phyloP scores from a whole-genome alignment of 352 stramenopile genomes.

The Globisporangium rhizosaccharum region DNA sequence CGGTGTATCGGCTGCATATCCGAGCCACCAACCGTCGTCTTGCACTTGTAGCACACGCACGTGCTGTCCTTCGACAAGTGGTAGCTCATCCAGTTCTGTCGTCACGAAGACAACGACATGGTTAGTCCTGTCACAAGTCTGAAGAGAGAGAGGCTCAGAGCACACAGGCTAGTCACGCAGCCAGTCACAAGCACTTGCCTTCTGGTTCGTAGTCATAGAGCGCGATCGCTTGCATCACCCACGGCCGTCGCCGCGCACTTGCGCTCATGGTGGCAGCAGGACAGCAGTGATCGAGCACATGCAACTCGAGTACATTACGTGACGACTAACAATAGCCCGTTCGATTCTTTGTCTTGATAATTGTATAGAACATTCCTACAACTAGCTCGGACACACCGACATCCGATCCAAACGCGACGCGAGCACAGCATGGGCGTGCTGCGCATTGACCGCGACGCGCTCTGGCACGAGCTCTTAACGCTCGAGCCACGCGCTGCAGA shows the following conservation, averaged over 20 bases:
- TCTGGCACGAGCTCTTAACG: constrained; percentile 67
- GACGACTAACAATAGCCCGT: neutral
- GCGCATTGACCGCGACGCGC: constrained; percentile 50
- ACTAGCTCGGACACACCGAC: too few species aligned
- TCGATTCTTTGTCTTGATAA: too few species aligned
- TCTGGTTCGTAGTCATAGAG: constrained; percentile 67
- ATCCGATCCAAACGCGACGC: neutral
- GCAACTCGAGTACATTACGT: too few species aligned
- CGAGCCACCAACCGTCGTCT: constrained; percentile 61
- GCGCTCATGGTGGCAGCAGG: too few species aligned
- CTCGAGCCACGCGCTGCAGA: constrained; percentile 32
- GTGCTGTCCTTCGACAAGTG: constrained; percentile 35
- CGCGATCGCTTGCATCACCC: constrained; percentile 37
- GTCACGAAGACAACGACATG: neutral
- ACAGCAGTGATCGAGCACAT: too few species aligned
- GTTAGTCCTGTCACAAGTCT: too few species aligned
- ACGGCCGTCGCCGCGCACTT: constrained; percentile 3
- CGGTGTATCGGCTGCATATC: constrained; percentile 26
- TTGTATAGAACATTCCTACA: too few species aligned
- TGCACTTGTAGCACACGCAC: constrained; percentile 46
- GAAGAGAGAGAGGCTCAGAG: neutral
- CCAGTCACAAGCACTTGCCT: constrained; percentile 18
- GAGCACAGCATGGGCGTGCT: constrained; percentile 19
- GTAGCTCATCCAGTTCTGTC: constrained; percentile 51
- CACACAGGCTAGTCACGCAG: neutral